These are phyloP conservation scores for Meira miltonrushii DNA, from an alignment of 1,284 basidiomycete species.

Conservation along the genomic window DNA sequence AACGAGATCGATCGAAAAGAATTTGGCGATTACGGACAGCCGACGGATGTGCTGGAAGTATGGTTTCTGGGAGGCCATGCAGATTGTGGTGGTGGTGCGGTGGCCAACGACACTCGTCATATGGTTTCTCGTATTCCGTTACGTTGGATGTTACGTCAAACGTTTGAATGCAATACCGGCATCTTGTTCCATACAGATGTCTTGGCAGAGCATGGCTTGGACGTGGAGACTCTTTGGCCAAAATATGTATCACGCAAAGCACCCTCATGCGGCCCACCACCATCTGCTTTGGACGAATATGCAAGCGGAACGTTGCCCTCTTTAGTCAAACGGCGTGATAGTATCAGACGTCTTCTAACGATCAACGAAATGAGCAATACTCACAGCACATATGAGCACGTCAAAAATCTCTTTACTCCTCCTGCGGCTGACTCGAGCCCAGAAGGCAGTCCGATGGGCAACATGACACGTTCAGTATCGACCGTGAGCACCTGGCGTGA, in stretches of 20 bases:
- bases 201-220: conserved; percentile 30
- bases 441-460: background rate
- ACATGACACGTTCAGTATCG: background rate
- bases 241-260: conserved; percentile 31
- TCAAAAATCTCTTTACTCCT: too few species aligned
- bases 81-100: conserved; percentile 60
- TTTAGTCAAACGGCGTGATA: conserved; percentile 8
- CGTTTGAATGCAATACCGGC: conserved; percentile 31
- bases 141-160: conserved; percentile 65
- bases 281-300: conserved; percentile 15
- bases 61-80: conserved; percentile 15
- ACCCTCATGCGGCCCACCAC: conserved; percentile 12
- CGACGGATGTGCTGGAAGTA: conserved; percentile 17
- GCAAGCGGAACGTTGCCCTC: conserved; percentile 12
- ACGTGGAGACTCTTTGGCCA: conserved; percentile 47
- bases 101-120: conserved; percentile 30
- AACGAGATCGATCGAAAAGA: conserved; percentile 10
- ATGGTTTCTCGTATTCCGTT: conserved; percentile 61
- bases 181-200: conserved; percentile 29
- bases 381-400: background rate
- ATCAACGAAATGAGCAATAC: background rate
- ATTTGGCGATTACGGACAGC: background rate
- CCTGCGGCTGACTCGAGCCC: too few species aligned
- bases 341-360: conserved; percentile 2
- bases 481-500: background rate